Base-by-base conservation (phyloP, 306 rosid genomes). In the Casuarina equisetifolia region DNA sequence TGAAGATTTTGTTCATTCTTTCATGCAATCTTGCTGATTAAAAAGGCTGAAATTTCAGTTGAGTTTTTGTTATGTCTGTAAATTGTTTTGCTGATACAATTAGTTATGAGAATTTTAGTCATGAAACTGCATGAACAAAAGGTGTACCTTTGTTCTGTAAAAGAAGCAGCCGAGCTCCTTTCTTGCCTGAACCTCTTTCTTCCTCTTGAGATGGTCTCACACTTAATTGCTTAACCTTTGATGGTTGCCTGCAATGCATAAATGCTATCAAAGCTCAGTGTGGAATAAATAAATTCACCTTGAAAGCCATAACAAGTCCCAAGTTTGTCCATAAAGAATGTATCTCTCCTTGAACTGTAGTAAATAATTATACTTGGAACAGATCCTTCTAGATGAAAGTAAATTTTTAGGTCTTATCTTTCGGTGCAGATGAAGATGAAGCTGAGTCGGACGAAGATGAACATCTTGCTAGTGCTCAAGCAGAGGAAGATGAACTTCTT, bases 371-470 rank as follows among this genome's bases (percentile, higher is more conserved):
- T 1, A 58, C 35, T 2, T 58, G 64, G 64, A 25, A 7, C 20
- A 4, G 4, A 15, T 25, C 39, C 35, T 19, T 25, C 2, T 58
- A 58, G 64, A 25, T 58, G 39, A 58, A 5, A 13, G 6, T 2
- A 48, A 48, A 48, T 25, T 64, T 77, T 55, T 51, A 12, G 66
- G 32, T 11, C 20, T 77, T 39, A 42, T 38, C 52, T 32, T 45
- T 7, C 49, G 32, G 58, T 62, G 55, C 57, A 17, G 91, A 84
- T 63, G 77, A 42, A 74, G 81, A 75, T 54, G 90, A 88, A 90
- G 61, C 90, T 84, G 72, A 74, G 82, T 84, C 87, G 55, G 98
- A 91, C 77, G 98, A 93, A 82, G 99, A 95, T 81, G 97, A 96
- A 84, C 97, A 87, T 80, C 96, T 93, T 77, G 98, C 99, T 25